phyloP scores from a whole-genome alignment of 306 rosid species.

The Hippophae gyantsensis region DNA sequence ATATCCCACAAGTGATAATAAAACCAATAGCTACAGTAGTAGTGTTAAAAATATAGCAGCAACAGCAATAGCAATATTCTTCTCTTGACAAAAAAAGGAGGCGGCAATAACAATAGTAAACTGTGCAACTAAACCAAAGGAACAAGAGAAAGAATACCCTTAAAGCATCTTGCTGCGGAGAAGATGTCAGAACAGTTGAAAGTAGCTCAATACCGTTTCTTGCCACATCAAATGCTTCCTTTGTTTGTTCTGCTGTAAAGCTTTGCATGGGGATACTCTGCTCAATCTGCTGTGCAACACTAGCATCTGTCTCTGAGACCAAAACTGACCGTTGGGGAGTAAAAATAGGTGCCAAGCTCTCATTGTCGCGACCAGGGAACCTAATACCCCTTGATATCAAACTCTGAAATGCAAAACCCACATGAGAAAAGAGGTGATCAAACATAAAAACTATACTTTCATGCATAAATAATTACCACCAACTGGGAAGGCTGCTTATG shows the following conservation, averaged over 20 bases:
- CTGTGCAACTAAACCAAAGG: slow-evolving; percentile 1
- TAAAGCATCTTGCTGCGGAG: slow-evolving; percentile 77
- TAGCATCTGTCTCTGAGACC: slow-evolving; percentile 41
- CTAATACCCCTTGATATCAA: slow-evolving; percentile 82
- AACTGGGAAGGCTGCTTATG: neutral
- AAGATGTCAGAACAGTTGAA: slow-evolving; percentile 74
- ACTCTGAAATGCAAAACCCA: slow-evolving; percentile 49
- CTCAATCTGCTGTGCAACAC: slow-evolving; percentile 40
- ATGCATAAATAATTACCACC: neutral
- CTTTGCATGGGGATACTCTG: slow-evolving; percentile 40
- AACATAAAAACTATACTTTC: neutral
- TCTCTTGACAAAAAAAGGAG: neutral
- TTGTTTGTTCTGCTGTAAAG: slow-evolving; percentile 70
- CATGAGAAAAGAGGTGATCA: slow-evolving; percentile 8
- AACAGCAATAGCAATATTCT: too few relatives aligned
- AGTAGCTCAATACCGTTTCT: slow-evolving; percentile 94
- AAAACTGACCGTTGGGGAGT: slow-evolving; percentile 71
- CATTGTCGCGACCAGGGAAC: slow-evolving; percentile 94
- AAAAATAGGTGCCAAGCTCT: slow-evolving; percentile 90
- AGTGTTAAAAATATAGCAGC: too few relatives aligned
- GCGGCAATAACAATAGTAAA: neutral
- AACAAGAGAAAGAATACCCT: slow-evolving; percentile 37
- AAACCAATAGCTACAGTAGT: too few relatives aligned
- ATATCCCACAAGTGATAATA: too few relatives aligned
- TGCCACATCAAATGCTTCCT: slow-evolving; percentile 92